Evolutionary conservation across 2,329 filamentous ascomycete species (phyloP).

Genomic region (Bretziella fagacearum): DNA sequence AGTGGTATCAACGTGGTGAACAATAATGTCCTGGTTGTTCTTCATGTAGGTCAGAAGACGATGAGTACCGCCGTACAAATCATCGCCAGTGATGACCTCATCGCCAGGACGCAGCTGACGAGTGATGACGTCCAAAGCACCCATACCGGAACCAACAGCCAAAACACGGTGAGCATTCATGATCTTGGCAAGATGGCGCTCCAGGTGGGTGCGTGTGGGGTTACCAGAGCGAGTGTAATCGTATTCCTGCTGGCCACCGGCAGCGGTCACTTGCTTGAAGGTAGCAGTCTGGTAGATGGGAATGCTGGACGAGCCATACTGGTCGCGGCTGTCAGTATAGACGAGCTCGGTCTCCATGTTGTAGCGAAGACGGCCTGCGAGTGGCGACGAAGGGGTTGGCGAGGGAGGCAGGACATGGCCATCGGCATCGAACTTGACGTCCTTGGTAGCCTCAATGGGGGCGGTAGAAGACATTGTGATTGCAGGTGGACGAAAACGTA

Average conservation of each 20-base stretch:
- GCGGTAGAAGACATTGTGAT: constrained; percentile 16
- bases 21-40: constrained; percentile 75
- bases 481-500: background rate
- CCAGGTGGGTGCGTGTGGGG: constrained; percentile 86
- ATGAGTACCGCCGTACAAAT: constrained; percentile 91
- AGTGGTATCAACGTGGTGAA: constrained; percentile 94
- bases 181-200: constrained; percentile 94
- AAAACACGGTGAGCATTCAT: constrained; percentile 88
- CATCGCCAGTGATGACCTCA: constrained; percentile 92
- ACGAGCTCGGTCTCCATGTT: constrained; percentile 91
- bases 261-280: constrained; percentile 80
- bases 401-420: constrained; percentile 82
- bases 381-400: constrained; percentile 79
- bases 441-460: constrained; percentile 23
- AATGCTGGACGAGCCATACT: constrained; percentile 91
- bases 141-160: constrained; percentile 94
- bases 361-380: constrained; percentile 66
- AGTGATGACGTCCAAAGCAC: constrained; percentile 88
- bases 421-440: constrained; percentile 48
- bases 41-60: constrained; percentile 83
- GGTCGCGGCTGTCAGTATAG: constrained; percentile 88
- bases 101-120: constrained; percentile 80
- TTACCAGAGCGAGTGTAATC: constrained; percentile 98
- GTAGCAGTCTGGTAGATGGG: constrained; percentile 98
- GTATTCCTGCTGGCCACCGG: constrained; percentile 69